phyloP scores from a whole-genome alignment of 1,139 yeast species.

The Yamadazyma atlantica region DNA sequence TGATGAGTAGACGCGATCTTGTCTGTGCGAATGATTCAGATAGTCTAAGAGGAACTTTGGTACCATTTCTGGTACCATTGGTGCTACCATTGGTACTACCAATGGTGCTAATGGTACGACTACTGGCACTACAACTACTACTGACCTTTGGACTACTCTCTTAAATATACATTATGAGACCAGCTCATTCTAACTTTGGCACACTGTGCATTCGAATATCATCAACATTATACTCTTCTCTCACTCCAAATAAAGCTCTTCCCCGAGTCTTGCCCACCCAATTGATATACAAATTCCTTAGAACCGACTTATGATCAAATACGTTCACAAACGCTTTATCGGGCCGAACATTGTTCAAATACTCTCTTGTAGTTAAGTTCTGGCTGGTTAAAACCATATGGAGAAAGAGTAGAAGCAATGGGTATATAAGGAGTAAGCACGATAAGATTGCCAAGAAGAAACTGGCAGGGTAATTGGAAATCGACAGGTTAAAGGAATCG shows the following conservation, averaged over 20 bases:
- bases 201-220: constrained; percentile 44
- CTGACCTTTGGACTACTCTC: too few relatives aligned
- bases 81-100: background rate
- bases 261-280: constrained; percentile 56
- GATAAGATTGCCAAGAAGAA: constrained; percentile 50
- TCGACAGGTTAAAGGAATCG: constrained; percentile 20
- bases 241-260: constrained; percentile 33
- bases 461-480: constrained; percentile 38
- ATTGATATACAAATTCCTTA: constrained; percentile 42
- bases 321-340: constrained; percentile 37
- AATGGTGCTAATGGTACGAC: too few relatives aligned
- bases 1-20: too few relatives aligned
- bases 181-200: constrained; percentile 17
- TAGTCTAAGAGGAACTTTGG: too few relatives aligned
- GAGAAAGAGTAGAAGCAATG: constrained; percentile 48
- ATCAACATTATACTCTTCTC: constrained; percentile 34
- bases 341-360: constrained; percentile 40
- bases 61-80: too few relatives aligned
- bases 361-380: constrained; percentile 74
- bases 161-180: too few relatives aligned
- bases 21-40: too few relatives aligned
- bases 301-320: constrained; percentile 37
- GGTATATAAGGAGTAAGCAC: constrained; percentile 48
- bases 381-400: constrained; percentile 56
- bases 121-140: too few relatives aligned